A percentile compares a stretch with the other conserved stretches of the same genome.
phyloP scores from a whole-genome alignment of 805 yeast genomes.

The Ogataea siamensis region DNA sequence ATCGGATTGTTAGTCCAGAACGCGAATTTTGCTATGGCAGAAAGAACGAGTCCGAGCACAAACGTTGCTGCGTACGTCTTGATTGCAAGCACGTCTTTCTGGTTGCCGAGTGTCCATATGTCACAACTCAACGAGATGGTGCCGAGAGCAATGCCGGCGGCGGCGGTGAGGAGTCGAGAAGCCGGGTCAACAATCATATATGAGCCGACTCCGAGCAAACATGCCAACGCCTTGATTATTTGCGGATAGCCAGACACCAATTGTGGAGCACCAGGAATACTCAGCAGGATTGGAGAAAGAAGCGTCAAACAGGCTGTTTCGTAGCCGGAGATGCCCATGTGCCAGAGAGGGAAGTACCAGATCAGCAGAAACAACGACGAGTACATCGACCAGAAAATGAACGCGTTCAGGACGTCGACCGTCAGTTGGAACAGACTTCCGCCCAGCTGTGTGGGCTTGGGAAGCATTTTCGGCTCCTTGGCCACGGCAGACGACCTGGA shows the following conservation, averaged over 20 bases:
- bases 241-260: constrained; percentile 47
- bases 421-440: constrained; percentile 37
- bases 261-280: constrained; percentile 34
- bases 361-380: constrained; percentile 82
- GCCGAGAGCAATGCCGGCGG: constrained; percentile 65
- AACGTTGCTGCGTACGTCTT: constrained; percentile 54
- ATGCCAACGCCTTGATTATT: constrained; percentile 52
- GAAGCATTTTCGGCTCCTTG: constrained; percentile 13
- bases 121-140: constrained; percentile 58
- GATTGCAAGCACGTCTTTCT: constrained; percentile 26
- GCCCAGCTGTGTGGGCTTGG: constrained; percentile 22
- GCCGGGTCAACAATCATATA: constrained; percentile 69
- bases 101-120: constrained; percentile 40
- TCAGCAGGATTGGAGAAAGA: constrained; percentile 46
- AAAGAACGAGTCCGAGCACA: constrained; percentile 66
- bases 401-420: constrained; percentile 58
- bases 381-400: constrained; percentile 79
- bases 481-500: constrained; percentile 1
- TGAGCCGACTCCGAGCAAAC: constrained; percentile 71
- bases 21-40: constrained; percentile 73
- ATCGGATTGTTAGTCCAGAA: constrained; percentile 86
- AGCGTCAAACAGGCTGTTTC: constrained; percentile 67
- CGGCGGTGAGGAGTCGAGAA: constrained; percentile 59
- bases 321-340: constrained; percentile 95
- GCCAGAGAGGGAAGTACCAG: constrained; percentile 98